Evolutionary conservation across 805 yeast genomes (phyloP).

Genomic region (Candida dajiaensis): DNA sequence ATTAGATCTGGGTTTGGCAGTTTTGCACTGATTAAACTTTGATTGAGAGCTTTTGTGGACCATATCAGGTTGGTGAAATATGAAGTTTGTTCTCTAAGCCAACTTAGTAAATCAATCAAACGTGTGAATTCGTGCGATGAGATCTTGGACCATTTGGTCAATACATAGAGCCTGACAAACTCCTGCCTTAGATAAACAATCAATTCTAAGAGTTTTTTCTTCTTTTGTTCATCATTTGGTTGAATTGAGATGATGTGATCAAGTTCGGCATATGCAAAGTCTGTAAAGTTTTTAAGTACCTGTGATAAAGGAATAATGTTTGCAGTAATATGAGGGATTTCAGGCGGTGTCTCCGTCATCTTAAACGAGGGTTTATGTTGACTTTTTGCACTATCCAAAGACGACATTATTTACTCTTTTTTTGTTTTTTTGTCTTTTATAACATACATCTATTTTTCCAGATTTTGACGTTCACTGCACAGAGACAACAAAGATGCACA

Average conservation of each 20-base stretch:
- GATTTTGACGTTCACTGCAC: too few species aligned
- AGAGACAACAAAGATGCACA: too few species aligned
- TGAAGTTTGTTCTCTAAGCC: constrained; percentile 77
- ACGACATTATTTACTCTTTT: too few species aligned
- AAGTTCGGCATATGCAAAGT: constrained; percentile 58
- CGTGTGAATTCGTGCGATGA: constrained; percentile 64
- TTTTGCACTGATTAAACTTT: constrained; percentile 79
- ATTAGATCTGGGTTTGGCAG: constrained; percentile 86
- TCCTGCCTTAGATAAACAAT: constrained; percentile 75
- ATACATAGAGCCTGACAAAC: constrained; percentile 75
- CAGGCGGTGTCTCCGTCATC: constrained; percentile 24
- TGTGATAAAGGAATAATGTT: constrained; percentile 61
- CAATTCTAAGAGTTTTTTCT: constrained; percentile 60
- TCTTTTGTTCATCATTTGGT: constrained; percentile 55
- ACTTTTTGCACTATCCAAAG: neutral
- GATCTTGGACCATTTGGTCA: constrained; percentile 79
- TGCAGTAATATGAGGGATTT: constrained; percentile 65
- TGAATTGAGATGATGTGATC: constrained; percentile 55
- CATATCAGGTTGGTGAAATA: constrained; percentile 57
- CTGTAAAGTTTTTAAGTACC: constrained; percentile 53
- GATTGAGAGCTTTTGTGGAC: constrained; percentile 62
- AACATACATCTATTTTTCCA: too few species aligned
- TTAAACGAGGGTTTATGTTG: neutral
- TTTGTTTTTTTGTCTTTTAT: too few species aligned
- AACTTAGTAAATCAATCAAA: constrained; percentile 80